phyloP scores from a whole-genome alignment of 2,329 filamentous ascomycete genomes.

The Trichoderma cornu-damae region DNA sequence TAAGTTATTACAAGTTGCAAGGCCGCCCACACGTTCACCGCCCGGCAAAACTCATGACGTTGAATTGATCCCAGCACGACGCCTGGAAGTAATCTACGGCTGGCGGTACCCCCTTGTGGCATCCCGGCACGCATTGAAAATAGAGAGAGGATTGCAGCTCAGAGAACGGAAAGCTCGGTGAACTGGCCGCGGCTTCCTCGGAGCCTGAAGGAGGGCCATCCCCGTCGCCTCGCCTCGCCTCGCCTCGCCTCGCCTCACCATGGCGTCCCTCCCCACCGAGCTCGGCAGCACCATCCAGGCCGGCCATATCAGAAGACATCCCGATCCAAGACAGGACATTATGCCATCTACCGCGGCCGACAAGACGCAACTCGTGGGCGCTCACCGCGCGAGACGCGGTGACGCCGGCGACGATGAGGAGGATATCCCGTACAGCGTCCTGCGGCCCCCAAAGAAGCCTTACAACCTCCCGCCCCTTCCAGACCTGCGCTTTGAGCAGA shows the following conservation, averaged over 20 bases:
- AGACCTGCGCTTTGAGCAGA: constrained; percentile 95
- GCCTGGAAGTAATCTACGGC: background rate
- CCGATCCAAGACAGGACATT: constrained; percentile 68
- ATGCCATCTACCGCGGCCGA: constrained; percentile 42
- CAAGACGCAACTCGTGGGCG: constrained; percentile 10
- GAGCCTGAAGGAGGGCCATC: background rate
- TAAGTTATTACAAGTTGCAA: no score
- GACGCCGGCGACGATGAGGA: constrained; percentile 34
- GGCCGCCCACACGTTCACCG: constrained; percentile 23
- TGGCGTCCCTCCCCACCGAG: constrained; percentile 57
- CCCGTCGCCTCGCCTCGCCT: no score
- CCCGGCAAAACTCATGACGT: constrained; percentile 27
- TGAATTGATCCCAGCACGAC: constrained; percentile 1
- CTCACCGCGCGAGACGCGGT: constrained; percentile 21
- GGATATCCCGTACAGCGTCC: constrained; percentile 63
- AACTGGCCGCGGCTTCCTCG: background rate
- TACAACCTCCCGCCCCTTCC: constrained; percentile 61
- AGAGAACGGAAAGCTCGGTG: background rate
- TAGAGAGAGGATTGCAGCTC: background rate
- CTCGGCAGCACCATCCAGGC: constrained; percentile 76
- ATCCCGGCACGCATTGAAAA: background rate
- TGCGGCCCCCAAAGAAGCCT: constrained; percentile 48
- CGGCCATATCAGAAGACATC: constrained; percentile 67
- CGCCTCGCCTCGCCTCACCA: no score
- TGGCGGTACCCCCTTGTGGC: background rate